Conservation (phyloP, 305 asterid genomes). For the Plantago lanceolata region DNA sequence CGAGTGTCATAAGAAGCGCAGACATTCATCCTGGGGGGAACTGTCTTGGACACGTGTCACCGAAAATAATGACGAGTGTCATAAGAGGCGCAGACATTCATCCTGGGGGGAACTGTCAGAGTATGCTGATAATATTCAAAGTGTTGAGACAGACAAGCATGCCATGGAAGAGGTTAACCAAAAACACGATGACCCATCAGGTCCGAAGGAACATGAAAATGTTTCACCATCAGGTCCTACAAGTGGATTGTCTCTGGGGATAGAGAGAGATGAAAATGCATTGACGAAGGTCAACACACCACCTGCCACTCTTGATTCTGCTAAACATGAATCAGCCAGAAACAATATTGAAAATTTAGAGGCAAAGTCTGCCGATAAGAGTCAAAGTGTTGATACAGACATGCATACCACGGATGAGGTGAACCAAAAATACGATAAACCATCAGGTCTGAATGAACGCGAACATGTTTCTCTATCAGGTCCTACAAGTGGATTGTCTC, state of each 20-base stretch:
- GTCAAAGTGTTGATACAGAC: not conserved
- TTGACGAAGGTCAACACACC: not conserved
- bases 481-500: not conserved
- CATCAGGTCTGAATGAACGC: not conserved
- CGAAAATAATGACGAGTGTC: conserved; percentile 11
- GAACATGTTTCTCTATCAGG: not conserved
- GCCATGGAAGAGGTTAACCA: not conserved
- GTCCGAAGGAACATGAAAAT: not conserved
- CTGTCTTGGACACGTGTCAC: conserved; percentile 13
- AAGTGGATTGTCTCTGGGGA: not conserved
- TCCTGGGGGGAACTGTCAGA: conserved; percentile 11
- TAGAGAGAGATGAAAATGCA: not conserved
- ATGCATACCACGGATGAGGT: not conserved
- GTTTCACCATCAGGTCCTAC: not conserved
- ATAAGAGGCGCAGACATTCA: conserved; percentile 12
- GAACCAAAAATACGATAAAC: conserved; percentile 2
- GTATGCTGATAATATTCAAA: not conserved
- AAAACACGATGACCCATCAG: not conserved
- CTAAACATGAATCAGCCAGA: not conserved
- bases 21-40: conserved; percentile 13
- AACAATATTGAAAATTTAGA: conserved; percentile 14
- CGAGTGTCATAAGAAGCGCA: conserved; percentile 11
- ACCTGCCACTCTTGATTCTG: not conserved
- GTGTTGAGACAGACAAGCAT: not conserved
- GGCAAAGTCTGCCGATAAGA: not conserved